Percentiles rank a stretch among this genome's conserved stretches.
phyloP scores from a whole-genome alignment of 495 filamentous ascomycete species.

The Trichoderma reesei region DNA sequence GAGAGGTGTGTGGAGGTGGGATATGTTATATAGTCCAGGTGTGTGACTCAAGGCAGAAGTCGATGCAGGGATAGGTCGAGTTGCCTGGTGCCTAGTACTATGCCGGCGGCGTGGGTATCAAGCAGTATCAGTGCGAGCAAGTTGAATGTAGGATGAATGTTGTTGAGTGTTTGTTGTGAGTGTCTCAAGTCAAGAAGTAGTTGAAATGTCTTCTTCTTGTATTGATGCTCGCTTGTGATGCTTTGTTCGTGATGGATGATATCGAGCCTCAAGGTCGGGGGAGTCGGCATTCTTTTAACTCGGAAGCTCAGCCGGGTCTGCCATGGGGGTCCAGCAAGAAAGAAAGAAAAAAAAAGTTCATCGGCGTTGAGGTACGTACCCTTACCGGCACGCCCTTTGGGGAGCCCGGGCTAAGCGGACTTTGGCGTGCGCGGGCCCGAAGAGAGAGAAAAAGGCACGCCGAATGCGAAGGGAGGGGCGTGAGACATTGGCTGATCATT shows the following conservation, averaged over 20 bases:
- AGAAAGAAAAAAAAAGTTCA: neutral
- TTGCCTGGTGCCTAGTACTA: neutral
- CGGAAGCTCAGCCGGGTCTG: neutral
- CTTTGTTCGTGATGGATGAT: neutral
- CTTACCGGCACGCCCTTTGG: constrained; percentile 2
- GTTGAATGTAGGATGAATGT: neutral
- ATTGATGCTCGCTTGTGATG: constrained; percentile 3
- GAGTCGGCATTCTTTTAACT: constrained; percentile 9
- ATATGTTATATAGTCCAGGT: neutral
- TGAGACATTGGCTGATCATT: neutral
- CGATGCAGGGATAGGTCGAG: constrained; percentile 4
- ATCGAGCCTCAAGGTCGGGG: constrained; percentile 7
- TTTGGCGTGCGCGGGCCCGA: constrained; percentile 4
- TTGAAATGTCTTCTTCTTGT: neutral
- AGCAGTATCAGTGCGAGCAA: neutral
- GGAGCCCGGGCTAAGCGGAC: neutral
- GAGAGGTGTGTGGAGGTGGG: neutral
- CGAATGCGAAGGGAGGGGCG: constrained; percentile 1
- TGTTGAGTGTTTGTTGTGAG: neutral
- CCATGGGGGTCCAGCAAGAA: neutral
- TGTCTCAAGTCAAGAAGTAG: neutral
- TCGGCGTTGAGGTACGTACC: neutral
- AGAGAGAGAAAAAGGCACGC: neutral
- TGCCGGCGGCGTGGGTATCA: too few relatives aligned
- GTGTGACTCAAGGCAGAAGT: constrained; percentile 10